Percentiles rank a stretch among this genome's conserved stretches.
These are phyloP conservation scores for Penicillium vulpinum DNA, from an alignment of 2,329 filamentous ascomycete species.

Conservation along the genomic window DNA sequence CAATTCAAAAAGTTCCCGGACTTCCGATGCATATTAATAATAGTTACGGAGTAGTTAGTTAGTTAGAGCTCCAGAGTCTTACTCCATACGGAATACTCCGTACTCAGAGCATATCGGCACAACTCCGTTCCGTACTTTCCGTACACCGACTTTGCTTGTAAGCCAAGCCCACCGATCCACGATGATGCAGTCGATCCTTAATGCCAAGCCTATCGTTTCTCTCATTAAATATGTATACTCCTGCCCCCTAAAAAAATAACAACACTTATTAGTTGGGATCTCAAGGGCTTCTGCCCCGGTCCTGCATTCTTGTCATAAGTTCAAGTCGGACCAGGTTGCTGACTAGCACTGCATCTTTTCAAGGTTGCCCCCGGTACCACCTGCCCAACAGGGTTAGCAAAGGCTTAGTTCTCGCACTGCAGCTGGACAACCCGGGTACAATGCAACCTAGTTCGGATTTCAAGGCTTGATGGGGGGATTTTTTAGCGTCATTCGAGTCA, in stretches of 20 bases:
- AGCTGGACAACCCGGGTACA: not conserved
- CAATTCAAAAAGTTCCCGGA: not conserved
- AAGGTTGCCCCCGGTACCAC: too few relatives aligned
- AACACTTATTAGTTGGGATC: too few relatives aligned
- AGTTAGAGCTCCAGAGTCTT: too few relatives aligned
- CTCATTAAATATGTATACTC: not conserved
- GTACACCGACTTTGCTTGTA: slow-evolving; percentile 12
- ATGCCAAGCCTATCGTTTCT: slow-evolving; percentile 5
- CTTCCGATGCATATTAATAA: too few relatives aligned
- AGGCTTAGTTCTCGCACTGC: slow-evolving; percentile 16
- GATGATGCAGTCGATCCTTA: slow-evolving; percentile 1
- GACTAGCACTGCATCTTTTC: slow-evolving; percentile 4
- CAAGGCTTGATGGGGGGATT: not conserved
- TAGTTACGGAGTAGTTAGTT: too few relatives aligned
- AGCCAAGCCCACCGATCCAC: slow-evolving; percentile 9
- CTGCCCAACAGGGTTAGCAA: slow-evolving; percentile 14
- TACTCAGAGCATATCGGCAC: too few relatives aligned
- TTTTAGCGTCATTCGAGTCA: not conserved
- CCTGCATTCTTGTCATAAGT: slow-evolving; percentile 10
- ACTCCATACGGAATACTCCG: not conserved
- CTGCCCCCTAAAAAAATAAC: not conserved
- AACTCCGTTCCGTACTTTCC: too few relatives aligned
- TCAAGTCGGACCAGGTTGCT: not conserved
- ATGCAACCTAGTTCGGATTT: not conserved
- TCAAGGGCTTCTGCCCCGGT: not conserved